Base-by-base conservation (phyloP, 352 stramenopile genomes). In the Phytophthora lateralis region DNA sequence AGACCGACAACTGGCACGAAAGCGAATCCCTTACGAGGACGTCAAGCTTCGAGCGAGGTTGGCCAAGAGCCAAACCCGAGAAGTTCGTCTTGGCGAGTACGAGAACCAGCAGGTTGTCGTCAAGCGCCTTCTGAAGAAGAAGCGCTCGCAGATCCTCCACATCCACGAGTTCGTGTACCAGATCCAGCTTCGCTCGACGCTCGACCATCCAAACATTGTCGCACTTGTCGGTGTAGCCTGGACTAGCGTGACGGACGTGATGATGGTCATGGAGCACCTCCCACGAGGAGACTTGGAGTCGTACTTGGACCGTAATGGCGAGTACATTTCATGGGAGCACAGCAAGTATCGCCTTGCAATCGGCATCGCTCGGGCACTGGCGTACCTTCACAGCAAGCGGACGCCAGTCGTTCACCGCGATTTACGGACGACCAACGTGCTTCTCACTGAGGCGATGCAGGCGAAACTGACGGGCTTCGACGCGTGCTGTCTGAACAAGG, bases 391-490 rank as follows among this genome's bases (percentile, higher is more conserved):
- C 45, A 58, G 52, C 0, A 58, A 60, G 20, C 41, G 29, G 11
- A 65, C 66, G 10, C 27, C 52, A 45, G 30, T 82, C 1, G 68
- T 75, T 17, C 76, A 82, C 35, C 54, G 89, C 35, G 87, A 93
- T 46, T 39, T 79, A 34, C 42, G 60, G 32, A 56, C 71, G 11
- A 75, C 70, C 18, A 80, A 76, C 35, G 66, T 82, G 20, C 51
- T 76, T 27, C 53, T 83, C 2, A 71, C 65, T 0, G 24, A 67
- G 11, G 37, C 60, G 0, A 56, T 75, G 17, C 57, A 64, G 4
- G 34, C 71, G 3, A 82, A 87, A 49, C 53, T 87, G 3, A 75
- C 66, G 2, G 71, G 78, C 11, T 80, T 85, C 59, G 65, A 73
- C 39, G 63, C 60, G 17, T 81, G 63, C 0, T 62, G 63, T 18